These are phyloP conservation scores for Aleurites moluccanus DNA, from an alignment of 441 rosid genomes.

Conservation along the genomic window DNA sequence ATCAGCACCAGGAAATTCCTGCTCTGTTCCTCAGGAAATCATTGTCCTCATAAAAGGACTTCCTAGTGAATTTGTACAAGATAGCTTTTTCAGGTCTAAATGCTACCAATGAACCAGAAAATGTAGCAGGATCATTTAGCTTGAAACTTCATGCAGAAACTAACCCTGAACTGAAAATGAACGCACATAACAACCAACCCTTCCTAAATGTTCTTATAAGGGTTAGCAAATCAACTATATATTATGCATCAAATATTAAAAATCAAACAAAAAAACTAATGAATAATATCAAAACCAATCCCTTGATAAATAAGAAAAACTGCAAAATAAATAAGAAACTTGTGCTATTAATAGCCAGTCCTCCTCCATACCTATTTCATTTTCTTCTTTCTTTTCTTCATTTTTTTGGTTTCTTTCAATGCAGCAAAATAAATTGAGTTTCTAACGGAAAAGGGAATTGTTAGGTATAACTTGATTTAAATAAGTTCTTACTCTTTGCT, in stretches of 20 bases:
- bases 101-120: neutral
- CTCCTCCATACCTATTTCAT: neutral
- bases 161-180: neutral
- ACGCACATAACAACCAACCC: neutral
- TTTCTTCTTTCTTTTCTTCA: neutral
- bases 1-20: neutral
- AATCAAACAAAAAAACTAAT: neutral
- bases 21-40: neutral
- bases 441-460: neutral
- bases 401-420: neutral
- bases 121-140: neutral
- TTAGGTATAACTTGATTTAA: neutral
- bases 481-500: conserved; percentile 50
- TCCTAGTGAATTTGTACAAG: neutral
- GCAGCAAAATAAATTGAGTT: neutral
- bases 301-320: too few species aligned
- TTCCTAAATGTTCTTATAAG: neutral
- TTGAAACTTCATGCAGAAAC: neutral
- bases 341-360: neutral
- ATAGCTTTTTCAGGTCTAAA: neutral
- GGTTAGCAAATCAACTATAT: neutral
- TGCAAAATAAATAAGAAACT: neutral
- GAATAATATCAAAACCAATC: neutral
- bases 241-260: neutral
- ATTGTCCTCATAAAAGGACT: neutral